Base-by-base conservation (phyloP, 2,329 filamentous ascomycete genomes). In the Neurospora sp. region DNA sequence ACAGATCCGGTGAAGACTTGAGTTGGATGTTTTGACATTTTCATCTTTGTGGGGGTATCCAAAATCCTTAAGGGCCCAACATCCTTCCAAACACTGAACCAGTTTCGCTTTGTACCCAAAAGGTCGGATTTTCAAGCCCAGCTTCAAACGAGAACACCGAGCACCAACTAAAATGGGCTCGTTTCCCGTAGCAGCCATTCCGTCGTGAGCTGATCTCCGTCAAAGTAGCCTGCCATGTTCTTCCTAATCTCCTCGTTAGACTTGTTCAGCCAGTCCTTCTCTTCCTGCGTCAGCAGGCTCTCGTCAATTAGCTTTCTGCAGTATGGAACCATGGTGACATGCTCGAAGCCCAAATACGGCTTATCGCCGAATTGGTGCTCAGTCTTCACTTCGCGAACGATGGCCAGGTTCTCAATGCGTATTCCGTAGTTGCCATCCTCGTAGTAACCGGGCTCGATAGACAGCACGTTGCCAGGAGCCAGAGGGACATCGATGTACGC, bases 281-380 rank as follows among this genome's bases (percentile, higher is more conserved):
- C 96, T 12, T 83, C 84, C 4, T 84, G 82, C 0, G 89, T 93
- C 74, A 99, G 81, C 40, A 97, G 83, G 68, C 79, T 84, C 69
- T 86, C 82, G 75, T 98, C 92, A 73, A 97, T 93, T 73, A 99
- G 83, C 72, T 93, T 97, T 72, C 89, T 88, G 81, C 95, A 97
- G 81, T 97, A 93, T 0, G 96, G 96, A 19, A 95, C 93, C 93
- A 99, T 93, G 0, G 96, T 99, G 74, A 98, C 93, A 80, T 97
- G 92, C 82, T 99, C 95, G 75, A 99, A 99, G 3, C 94, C 93
- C 41, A 98, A 84, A 81, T 92, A 99, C 2, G 94, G 91, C 82
- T 97, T 97, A 76, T 97, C 95, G 23, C 94, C 95, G 77, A 98
- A 98, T 41, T 89, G 88, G 80, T 97, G 87, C 72, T 90, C 89